A percentile compares a stretch with the other conserved stretches of the same genome.
Evolutionary conservation across 2,329 filamentous ascomycete genomes (phyloP).

Genomic region (Penicillium vulpinum): DNA sequence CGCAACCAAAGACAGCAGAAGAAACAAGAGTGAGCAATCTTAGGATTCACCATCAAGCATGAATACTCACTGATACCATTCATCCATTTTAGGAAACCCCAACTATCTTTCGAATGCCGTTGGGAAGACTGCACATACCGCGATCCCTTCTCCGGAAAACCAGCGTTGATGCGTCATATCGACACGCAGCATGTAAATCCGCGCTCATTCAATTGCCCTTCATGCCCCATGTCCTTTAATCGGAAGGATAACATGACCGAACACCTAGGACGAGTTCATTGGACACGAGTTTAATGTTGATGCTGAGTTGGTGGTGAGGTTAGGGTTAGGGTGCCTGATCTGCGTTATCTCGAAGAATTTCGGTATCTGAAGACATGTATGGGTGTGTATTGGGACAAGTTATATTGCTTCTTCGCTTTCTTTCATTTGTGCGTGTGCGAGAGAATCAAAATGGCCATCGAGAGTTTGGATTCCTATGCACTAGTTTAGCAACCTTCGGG

Average conservation of each 20-base stretch:
- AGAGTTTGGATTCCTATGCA: neutral
- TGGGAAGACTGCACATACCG: neutral
- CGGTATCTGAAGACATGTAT: too few relatives aligned
- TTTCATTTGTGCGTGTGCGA: neutral
- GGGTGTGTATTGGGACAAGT: too few relatives aligned
- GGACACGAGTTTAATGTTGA: neutral
- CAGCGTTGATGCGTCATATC: neutral
- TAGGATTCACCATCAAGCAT: neutral
- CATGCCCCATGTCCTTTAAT: neutral
- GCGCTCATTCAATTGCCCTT: neutral
- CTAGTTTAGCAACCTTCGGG: neutral
- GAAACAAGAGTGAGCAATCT: neutral
- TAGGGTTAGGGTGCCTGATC: neutral
- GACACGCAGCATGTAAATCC: neutral
- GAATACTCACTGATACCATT: neutral
- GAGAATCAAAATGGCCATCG: neutral
- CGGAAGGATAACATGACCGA: slow-evolving; percentile 2
- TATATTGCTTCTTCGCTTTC: neutral
- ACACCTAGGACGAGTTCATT: neutral
- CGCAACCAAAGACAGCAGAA: neutral
- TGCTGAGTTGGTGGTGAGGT: neutral
- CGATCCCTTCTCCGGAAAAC: neutral
- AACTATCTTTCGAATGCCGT: neutral
- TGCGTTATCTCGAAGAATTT: neutral
- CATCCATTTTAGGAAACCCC: neutral